Evolutionary conservation across 306 rosid genomes (phyloP), one percentile per base, ranked within the genome.

Genomic region (Pyrus pyrifolia): DNA sequence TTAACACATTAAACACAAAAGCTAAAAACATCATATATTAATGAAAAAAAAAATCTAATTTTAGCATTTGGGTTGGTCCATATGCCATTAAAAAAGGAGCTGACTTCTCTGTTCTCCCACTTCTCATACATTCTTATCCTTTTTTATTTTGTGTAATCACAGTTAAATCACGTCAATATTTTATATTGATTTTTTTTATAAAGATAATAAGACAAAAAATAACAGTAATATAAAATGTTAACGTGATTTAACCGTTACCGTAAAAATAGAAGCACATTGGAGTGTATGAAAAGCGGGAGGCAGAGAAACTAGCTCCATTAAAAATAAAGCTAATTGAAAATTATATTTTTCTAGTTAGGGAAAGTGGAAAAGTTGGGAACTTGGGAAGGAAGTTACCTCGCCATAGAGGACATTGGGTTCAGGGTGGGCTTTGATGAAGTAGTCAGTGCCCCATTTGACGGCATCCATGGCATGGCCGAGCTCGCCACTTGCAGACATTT

Each of bases 391-490:
- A 53, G 33, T 4, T 73, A 93, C 99, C 98, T 94, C 98, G 81
- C 97, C 98, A 15, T 92, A 94, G 44, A 94, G 92, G 60, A 94
- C 92, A 76, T 94, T 53, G 79, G 98, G 95, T 40, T 94, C 76
- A 5, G 98, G 91, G 33, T 94, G 98, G 33, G 97, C 96, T 81
- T 94, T 94, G 42, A 92, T 94, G 89, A 94, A 92, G 81, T 90
- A 94, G 67, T 94, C 98, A 52, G 96, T 92, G 3, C 97, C 98
- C 98, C 98, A 94, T 68, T 92, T 94, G 1, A 94, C 90, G 18
- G 98, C 98, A 5, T 86, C 96, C 91, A 92, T 80, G 78, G 98
- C 98, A 22, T 96, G 93, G 15, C 89, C 73, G 60, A 96, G 98
- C 80, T 96, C 98, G 17, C 99, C 97, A 17, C 80, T 86, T 11